A percentile compares a stretch with the other conserved stretches of the same genome.
Evolutionary conservation across 2,329 filamentous ascomycete genomes (phyloP).

Genomic region (Calonectria pteridis): DNA sequence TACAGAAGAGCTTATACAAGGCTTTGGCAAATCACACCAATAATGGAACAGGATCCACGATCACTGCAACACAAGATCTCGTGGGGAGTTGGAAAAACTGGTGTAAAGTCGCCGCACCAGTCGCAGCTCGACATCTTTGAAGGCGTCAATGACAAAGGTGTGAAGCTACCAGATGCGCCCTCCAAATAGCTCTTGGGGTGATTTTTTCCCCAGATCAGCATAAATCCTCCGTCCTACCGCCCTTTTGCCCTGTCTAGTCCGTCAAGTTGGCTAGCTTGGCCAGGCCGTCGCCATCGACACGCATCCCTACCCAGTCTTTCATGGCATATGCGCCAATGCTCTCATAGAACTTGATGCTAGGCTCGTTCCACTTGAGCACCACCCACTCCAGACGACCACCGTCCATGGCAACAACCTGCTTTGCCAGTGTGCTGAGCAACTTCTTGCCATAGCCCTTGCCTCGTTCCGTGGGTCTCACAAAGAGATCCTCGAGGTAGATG

Average conservation of each 20-base stretch:
- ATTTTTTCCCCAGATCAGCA: neutral
- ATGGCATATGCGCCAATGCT: slow-evolving; percentile 75
- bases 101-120: slow-evolving; percentile 46
- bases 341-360: slow-evolving; percentile 89
- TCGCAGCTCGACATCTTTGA: slow-evolving; percentile 62
- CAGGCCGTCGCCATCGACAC: slow-evolving; percentile 77
- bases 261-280: slow-evolving; percentile 59
- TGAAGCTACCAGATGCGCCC: slow-evolving; percentile 13
- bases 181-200: neutral
- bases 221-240: neutral
- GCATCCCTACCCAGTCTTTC: slow-evolving; percentile 81
- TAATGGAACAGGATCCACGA: slow-evolving; percentile 52
- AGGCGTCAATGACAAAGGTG: slow-evolving; percentile 53
- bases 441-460: slow-evolving; percentile 84
- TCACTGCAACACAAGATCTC: slow-evolving; percentile 51
- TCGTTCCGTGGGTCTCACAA: slow-evolving; percentile 77
- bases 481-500: slow-evolving; percentile 96
- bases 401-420: slow-evolving; percentile 78
- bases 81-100: slow-evolving; percentile 58
- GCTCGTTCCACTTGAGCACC: slow-evolving; percentile 93
- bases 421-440: slow-evolving; percentile 80
- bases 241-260: neutral
- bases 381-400: slow-evolving; percentile 89
- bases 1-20: slow-evolving; percentile 62
- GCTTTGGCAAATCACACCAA: slow-evolving; percentile 60